Percentiles rank a stretch among this genome's conserved stretches.
phyloP scores from a whole-genome alignment of 805 yeast genomes.

The Hanseniaspora clermontiae region DNA sequence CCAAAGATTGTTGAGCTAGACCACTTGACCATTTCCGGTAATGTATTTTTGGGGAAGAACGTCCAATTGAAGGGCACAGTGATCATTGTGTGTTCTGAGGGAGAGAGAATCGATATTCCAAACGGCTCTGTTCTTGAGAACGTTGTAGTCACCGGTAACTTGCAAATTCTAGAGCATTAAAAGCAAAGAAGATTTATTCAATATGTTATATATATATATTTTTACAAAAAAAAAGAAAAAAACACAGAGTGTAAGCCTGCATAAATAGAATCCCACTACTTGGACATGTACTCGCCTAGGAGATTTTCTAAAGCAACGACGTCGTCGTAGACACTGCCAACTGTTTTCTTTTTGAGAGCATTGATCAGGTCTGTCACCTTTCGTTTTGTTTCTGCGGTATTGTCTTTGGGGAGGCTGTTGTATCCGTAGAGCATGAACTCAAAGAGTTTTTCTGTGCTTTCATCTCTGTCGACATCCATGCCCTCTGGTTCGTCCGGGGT shows the following conservation, averaged over 20 bases:
- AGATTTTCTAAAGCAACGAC: background rate
- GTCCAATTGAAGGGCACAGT: constrained; percentile 94
- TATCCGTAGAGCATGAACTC: constrained; percentile 9
- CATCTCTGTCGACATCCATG: background rate
- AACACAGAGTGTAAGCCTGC: too few relatives aligned
- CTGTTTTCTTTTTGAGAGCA: background rate
- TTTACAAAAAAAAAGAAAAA: too few relatives aligned
- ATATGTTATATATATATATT: constrained; percentile 34
- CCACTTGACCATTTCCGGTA: constrained; percentile 95
- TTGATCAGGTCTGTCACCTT: background rate
- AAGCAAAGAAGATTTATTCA: background rate
- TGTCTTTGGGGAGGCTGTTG: background rate
- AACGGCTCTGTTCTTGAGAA: constrained; percentile 90
- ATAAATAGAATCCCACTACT: background rate
- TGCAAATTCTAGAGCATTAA: constrained; percentile 84
- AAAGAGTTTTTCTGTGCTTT: constrained; percentile 1
- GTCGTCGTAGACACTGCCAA: background rate
- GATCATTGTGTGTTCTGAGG: constrained; percentile 92
- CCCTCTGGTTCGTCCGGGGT: background rate
- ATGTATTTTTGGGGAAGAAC: constrained; percentile 78
- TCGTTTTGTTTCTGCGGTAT: background rate
- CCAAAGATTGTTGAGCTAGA: constrained; percentile 93
- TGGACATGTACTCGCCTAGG: constrained; percentile 29
- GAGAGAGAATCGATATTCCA: constrained; percentile 93
- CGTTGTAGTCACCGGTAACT: constrained; percentile 92